Conservation (phyloP, 495 filamentous ascomycete species). For the Neurospora discreta region DNA sequence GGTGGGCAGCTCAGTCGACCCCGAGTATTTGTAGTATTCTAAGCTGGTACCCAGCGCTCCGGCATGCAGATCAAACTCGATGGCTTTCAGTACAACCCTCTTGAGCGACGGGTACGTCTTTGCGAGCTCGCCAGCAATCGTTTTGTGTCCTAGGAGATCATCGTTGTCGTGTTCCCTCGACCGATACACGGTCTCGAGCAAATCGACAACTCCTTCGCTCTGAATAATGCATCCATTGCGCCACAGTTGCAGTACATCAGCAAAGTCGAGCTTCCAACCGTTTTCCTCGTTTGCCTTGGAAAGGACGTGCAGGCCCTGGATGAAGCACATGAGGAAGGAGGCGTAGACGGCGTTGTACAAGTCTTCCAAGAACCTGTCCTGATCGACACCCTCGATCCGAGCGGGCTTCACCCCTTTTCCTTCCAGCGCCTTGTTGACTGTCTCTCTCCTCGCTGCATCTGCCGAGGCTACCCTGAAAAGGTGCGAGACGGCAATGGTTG, state of each 20-base stretch:
- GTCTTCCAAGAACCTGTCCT: constrained; percentile 44
- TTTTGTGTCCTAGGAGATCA: constrained; percentile 37
- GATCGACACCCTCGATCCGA: constrained; percentile 24
- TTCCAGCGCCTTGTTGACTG: constrained; percentile 27
- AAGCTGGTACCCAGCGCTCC: constrained; percentile 53
- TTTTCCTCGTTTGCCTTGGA: constrained; percentile 48
- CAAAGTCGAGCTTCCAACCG: constrained; percentile 50
- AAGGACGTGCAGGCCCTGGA: constrained; percentile 59
- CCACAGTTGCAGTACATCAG: constrained; percentile 56
- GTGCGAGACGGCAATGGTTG: constrained; percentile 54
- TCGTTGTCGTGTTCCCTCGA: constrained; percentile 9
- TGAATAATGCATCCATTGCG: constrained; percentile 65
- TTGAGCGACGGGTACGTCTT: constrained; percentile 42
- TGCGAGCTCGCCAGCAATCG: constrained; percentile 44
- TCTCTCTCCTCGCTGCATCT: constrained; percentile 44
- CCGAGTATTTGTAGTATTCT: constrained; percentile 60
- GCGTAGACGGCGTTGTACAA: constrained; percentile 51
- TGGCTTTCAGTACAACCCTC: constrained; percentile 43
- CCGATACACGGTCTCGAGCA: constrained; percentile 36
- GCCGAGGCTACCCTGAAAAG: constrained; percentile 56
- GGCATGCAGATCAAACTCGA: constrained; percentile 51
- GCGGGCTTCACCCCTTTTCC: background rate
- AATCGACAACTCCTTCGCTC: constrained; percentile 52
- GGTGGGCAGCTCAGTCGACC: constrained; percentile 47
- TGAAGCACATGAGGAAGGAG: constrained; percentile 51